phyloP scores from a whole-genome alignment of 139 green algal genomes.

The Closterium sp. region DNA sequence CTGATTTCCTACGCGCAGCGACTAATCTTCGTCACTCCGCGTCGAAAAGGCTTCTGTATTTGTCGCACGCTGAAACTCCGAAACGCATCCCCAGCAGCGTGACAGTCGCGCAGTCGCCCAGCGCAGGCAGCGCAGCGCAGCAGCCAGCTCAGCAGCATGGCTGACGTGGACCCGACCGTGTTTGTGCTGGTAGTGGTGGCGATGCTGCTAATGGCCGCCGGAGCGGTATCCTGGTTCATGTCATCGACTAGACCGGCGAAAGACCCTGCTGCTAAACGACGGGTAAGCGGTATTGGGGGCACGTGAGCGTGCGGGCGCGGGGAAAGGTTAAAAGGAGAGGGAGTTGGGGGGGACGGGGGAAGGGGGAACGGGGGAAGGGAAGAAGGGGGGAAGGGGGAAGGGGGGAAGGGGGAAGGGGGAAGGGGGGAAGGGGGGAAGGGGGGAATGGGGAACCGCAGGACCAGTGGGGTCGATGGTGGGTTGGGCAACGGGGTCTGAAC shows the following conservation, averaged over 20 bases:
- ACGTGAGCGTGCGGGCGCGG: too few species aligned
- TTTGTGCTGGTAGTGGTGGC: neutral
- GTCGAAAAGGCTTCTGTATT: neutral
- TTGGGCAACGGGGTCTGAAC: too few species aligned
- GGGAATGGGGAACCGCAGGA: too few species aligned
- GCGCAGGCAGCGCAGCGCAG: neutral
- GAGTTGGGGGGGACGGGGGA: neutral
- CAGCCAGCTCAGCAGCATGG: neutral
- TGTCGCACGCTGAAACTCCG: neutral
- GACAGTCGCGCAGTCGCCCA: too few species aligned
- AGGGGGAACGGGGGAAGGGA: neutral
- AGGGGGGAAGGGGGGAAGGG: neutral
- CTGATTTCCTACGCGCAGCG: too few species aligned
- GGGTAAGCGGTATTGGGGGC: neutral
- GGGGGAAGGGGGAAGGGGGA: neutral
- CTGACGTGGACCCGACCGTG: neutral
- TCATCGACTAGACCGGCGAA: neutral
- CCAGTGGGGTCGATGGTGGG: neutral
- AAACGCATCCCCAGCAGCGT: neutral
- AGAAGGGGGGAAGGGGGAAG: neutral
- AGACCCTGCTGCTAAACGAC: neutral
- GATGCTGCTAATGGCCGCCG: neutral
- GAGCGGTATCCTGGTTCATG: neutral
- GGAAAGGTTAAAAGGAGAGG: too few species aligned
- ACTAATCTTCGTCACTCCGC: too few species aligned